Evolutionary conservation across 2,329 filamentous ascomycete genomes (phyloP).

Genomic region (Cercospora nicotianae): DNA sequence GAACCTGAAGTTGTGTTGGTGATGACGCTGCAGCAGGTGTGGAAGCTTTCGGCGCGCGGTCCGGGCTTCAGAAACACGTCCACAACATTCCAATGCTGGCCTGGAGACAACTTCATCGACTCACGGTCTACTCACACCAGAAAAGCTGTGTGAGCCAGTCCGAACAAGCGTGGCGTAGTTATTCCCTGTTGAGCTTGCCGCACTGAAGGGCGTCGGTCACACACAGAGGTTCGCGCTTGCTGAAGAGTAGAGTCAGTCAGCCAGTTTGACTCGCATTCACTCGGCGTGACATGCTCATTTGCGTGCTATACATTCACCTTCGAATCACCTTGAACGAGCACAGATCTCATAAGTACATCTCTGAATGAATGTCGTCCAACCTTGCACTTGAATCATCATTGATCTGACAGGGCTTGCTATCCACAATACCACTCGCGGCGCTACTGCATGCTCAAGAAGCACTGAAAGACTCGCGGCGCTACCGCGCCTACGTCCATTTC

Average conservation of each 20-base stretch:
- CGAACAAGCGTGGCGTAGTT: background rate
- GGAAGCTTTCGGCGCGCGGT: slow-evolving; percentile 10
- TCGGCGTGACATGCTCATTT: background rate
- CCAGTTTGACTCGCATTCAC: background rate
- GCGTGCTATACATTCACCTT: background rate
- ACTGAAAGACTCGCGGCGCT: background rate
- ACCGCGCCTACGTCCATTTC: background rate
- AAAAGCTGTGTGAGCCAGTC: background rate
- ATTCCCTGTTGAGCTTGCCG: background rate
- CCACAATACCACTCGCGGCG: background rate
- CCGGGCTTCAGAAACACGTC: background rate
- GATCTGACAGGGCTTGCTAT: background rate
- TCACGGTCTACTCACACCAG: background rate
- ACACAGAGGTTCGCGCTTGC: background rate
- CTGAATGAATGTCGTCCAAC: background rate
- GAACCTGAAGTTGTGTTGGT: background rate
- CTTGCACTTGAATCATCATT: background rate
- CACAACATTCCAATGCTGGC: background rate
- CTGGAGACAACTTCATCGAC: background rate
- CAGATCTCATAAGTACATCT: background rate
- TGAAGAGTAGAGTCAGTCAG: background rate
- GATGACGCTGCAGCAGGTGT: background rate
- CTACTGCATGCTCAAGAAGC: background rate
- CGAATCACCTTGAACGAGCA: background rate
- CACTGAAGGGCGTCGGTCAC: background rate